Base-by-base conservation (phyloP, 495 filamentous ascomycete genomes). In the Podospora comata region DNA sequence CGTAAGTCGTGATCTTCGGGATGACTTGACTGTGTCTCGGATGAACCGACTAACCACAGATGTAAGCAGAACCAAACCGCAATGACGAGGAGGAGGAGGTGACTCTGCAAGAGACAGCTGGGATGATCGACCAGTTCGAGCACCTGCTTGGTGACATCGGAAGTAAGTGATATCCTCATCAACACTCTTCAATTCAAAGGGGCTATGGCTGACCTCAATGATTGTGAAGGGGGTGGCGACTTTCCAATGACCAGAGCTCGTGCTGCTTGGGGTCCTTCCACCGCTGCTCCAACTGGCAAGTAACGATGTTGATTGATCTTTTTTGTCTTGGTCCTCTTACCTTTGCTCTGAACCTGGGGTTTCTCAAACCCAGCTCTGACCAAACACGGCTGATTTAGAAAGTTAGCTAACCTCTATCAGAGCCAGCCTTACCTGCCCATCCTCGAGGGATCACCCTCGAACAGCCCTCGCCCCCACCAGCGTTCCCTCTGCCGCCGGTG, bases 161-260 rank as follows among this genome's bases (percentile, higher is more conserved):
- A 27, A 20, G 56, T 58, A 58, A 32, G 30, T 20, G 16, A 7
- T 58, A 15, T 20, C n/a, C n/a, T 18, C 56, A 18, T 13, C 13
- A 13, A 48, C 15, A 16, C 39, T 48, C 39, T 48, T 48, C 39
- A 48, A 48, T 48, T 48, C 39, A 48, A 48, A 48, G 39, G 13
- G 39, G 39, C 15, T 15, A 20, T 58, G n/a, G 18, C n/a, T 58
- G 18, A 58, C 39, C 39, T 58, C 19, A 58, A 58, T 20, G 5
- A 15, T 27, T 20, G 19, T 11, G 13, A 19, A 68, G 66, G 66
- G 20, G 66, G 28, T 9, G 23, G 13, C 32, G 66, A 68, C 53
- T 68, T 64, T 30, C 61, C 66, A 5, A 68, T 62, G 65, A 5
- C 32, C 9, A 56, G 59, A 48, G 28, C 16, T 16, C 65, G 59